Evolutionary conservation across 495 filamentous ascomycete genomes (phyloP), one percentile per base, ranked within the genome.

Genomic region (Penicillium soppii): DNA sequence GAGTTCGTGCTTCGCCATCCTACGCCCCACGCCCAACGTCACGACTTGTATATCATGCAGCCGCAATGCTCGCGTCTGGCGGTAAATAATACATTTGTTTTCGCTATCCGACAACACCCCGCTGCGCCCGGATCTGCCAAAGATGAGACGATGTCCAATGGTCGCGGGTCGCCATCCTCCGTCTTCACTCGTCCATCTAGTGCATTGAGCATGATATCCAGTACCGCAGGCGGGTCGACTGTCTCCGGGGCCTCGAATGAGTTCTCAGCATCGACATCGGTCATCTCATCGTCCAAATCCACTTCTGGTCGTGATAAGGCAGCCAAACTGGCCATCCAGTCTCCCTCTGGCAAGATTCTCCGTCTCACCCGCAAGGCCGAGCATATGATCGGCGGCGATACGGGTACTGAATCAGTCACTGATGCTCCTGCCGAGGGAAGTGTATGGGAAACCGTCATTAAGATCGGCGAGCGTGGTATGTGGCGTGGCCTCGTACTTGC

Each of bases 391-490:
- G 65, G 75, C 43, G 66, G 71, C 9, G 75, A 74, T 13, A 68
- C 68, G 23, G 71, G 74, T 35, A 65, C 65, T 19, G 67, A 72
- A 35, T 69, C 70, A 27, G 59, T 65, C 39, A 73, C 61, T 6
- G 84, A 82, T 40, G 84, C 82, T 12, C 71, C 67, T 0, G 85
- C 83, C 5, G 89, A 92, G 46, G 89, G 90, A 12, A 89, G 87
- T 38, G 81, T 86, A 0, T 98, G 95, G 95, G 94, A 98, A 72
- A 98, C 92, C 6, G 94, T 97, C 37, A 96, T 98, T 68, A 98
- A 98, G 75, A 91, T 92, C 68, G 90, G 89, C 0, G 94, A 98
- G 64, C 78, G 85, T 22, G 94, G 94, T 0, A 80, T 86, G 21
- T 98, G 94, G 94, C 82, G 94, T 52, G 95, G 90, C 1, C 70